Base-by-base conservation (phyloP, 129 eudicot genomes). In the Flaveria ramosissima region DNA sequence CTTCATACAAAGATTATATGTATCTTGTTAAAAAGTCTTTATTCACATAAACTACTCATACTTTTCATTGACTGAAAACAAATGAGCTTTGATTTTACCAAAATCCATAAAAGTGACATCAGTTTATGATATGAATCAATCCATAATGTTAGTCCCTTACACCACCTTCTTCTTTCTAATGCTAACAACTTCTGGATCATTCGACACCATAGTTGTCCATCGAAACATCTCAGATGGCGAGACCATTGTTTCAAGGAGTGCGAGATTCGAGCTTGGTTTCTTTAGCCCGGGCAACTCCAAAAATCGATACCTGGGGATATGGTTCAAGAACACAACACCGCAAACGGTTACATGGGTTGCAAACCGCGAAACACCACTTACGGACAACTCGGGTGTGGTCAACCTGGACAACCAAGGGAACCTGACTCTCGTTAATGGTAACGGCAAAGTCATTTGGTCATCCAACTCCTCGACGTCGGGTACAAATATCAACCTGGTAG, bases 241-340 rank as follows among this genome's bases (percentile, higher is more conserved):
- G 20, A 62, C 43, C 68, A 62, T 62, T 27, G 78, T 83, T 59
- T 83, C 83, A 0, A 26, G 43, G 6, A 60, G 39, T 11, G 68
- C 47, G 57, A 51, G 2, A 14, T 81, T 77, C 14, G 85, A 77
- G 61, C 23, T 84, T 26, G 87, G 84, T 20, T 84, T 84, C 61
- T 84, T 80, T 83, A 84, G 71, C 51, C 83, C 80, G 26, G 82
- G 82, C 24, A 60, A 60, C 64, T 66, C 85, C 3, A 66, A 57
- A 15, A 55, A 52, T 27, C 70, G 84, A 55, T 73, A 73, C 51
- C 36, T 80, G 36, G 79, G 75, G 5, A 73, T 80, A 66, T 80
- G 84, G 75, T 80, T 63, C 17, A 73, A 27, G 24, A 27, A 80
- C 7, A 27, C 68, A 66, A 52, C 71, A 27, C 45, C 78, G 10